These are phyloP conservation scores for Podaxis carcinomalis DNA, from an alignment of 768 basidiomycete genomes.

Conservation along the genomic window DNA sequence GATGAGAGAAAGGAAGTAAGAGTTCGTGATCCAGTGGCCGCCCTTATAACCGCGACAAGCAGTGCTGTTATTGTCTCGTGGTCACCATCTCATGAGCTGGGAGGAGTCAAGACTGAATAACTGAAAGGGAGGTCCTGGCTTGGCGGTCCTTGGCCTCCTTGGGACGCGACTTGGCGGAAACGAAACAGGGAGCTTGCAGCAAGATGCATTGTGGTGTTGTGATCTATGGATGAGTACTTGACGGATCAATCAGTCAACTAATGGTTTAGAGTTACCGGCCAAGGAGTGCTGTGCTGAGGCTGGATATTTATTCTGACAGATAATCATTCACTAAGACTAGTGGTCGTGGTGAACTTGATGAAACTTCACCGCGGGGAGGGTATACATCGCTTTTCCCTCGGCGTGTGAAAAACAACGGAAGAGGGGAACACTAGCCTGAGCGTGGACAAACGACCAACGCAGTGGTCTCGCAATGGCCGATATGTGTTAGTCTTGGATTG, in stretches of 20 bases:
- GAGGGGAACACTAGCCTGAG: too few relatives aligned
- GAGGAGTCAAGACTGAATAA: neutral
- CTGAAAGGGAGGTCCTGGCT: neutral
- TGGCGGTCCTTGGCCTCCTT: neutral
- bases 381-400: too few relatives aligned
- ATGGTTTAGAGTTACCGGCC: neutral
- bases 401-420: too few relatives aligned
- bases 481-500: too few relatives aligned
- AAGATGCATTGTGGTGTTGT: neutral
- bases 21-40: neutral
- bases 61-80: neutral
- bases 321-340: neutral
- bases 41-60: neutral
- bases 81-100: neutral
- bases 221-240: neutral
- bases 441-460: too few relatives aligned
- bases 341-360: neutral
- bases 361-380: too few relatives aligned
- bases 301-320: neutral
- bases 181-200: neutral
- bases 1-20: neutral
- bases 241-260: neutral
- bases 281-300: neutral
- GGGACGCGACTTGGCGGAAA: neutral
- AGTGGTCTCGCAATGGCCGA: too few relatives aligned